Evolutionary conservation across 148 eudicot species (phyloP).

Genomic region (Fagopyrum tataricum): DNA sequence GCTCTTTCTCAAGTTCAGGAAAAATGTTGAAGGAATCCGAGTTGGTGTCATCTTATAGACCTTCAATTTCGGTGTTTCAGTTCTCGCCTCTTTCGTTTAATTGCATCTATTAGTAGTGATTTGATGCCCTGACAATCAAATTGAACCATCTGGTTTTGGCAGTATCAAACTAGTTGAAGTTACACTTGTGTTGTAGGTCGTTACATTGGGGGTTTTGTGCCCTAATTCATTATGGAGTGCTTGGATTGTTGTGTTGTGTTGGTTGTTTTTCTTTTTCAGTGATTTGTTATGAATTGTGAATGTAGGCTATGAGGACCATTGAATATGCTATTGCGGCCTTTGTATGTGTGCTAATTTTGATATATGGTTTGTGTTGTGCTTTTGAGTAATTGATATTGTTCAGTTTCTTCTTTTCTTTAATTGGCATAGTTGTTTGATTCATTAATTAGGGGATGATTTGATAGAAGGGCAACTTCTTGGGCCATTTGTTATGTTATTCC

Average conservation of each 20-base stretch:
- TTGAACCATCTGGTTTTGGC: background rate
- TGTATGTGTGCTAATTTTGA: background rate
- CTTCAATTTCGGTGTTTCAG: slow-evolving; percentile 64
- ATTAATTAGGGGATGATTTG: background rate
- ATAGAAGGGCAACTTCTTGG: background rate
- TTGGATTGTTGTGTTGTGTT: background rate
- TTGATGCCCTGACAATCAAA: background rate
- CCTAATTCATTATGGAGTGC: background rate
- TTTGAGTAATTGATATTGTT: background rate
- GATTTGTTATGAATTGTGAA: background rate
- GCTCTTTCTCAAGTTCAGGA: slow-evolving; percentile 71
- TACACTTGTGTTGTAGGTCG: background rate
- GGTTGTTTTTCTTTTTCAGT: background rate
- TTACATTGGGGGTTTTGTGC: background rate
- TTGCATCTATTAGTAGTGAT: too few relatives aligned
- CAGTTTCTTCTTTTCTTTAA: background rate
- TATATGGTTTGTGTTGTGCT: background rate
- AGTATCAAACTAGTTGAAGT: background rate
- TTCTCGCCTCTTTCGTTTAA: background rate
- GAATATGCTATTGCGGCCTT: background rate
- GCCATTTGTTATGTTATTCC: background rate
- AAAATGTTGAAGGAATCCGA: slow-evolving; percentile 47
- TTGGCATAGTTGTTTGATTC: background rate
- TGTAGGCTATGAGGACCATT: background rate
- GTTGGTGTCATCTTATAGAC: slow-evolving; percentile 44